These are phyloP conservation scores for Henckelia pumila DNA, from an alignment of 257 asterid species.

Conservation along the genomic window DNA sequence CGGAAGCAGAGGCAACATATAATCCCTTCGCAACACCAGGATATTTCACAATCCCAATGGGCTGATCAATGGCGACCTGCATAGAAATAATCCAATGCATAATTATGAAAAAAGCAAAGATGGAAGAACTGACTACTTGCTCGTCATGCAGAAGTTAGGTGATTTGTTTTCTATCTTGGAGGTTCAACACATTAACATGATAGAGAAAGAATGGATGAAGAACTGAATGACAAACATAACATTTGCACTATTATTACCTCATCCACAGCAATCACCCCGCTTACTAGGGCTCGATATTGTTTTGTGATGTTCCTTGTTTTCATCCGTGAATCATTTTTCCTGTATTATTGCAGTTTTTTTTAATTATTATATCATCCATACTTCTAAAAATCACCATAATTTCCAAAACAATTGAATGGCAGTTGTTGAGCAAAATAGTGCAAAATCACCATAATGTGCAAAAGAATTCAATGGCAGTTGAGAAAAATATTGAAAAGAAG, in stretches of 20 bases:
- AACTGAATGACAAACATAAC: constrained; percentile 18
- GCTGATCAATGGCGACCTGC: constrained; percentile 75
- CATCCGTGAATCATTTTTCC: constrained; percentile 41
- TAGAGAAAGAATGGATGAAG: constrained; percentile 14
- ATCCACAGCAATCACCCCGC: constrained; percentile 61
- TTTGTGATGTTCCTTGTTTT: constrained; percentile 65
- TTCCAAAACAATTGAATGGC: not conserved
- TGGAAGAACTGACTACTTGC: constrained; percentile 5
- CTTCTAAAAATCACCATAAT: not conserved
- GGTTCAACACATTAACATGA: constrained; percentile 8
- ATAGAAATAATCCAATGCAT: constrained; percentile 20
- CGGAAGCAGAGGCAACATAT: constrained; percentile 92
- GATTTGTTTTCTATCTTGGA: constrained; percentile 8
- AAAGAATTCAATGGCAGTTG: constrained; percentile 12
- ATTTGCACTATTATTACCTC: constrained; percentile 47
- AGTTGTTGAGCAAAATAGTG: constrained; percentile 7
- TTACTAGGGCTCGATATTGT: constrained; percentile 78
- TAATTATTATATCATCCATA: constrained; percentile 6
- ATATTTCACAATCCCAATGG: constrained; percentile 84
- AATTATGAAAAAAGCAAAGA: constrained; percentile 5
- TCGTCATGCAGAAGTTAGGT: constrained; percentile 9
- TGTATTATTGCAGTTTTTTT: constrained; percentile 22
- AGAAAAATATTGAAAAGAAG: constrained; percentile 13
- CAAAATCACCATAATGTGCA: not conserved
- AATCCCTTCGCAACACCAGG: constrained; percentile 95